Evolutionary conservation across 2,329 filamentous ascomycete species (phyloP).

Genomic region (Scopulariopsis brevicaulis): DNA sequence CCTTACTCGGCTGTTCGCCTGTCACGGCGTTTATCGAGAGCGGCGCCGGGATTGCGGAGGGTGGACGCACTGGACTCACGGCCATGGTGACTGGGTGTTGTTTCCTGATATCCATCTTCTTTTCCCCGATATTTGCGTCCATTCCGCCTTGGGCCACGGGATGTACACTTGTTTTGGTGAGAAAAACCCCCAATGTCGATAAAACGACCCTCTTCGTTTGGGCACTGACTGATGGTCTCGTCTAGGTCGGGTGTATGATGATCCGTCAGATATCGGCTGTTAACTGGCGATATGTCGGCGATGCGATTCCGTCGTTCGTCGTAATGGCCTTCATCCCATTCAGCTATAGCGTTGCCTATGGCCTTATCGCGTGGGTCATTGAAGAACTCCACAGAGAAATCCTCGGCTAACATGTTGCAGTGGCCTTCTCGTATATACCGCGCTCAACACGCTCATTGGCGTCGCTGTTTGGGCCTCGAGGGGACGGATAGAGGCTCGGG

Average conservation of each 20-base stretch:
- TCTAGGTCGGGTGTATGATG: conserved; percentile 64
- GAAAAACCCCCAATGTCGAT: conserved; percentile 9
- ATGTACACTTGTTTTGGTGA: conserved; percentile 56
- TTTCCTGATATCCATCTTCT: conserved; percentile 83
- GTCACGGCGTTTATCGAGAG: conserved; percentile 83
- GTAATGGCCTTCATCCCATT: conserved; percentile 68
- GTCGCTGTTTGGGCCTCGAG: conserved; percentile 29
- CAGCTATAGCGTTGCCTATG: conserved; percentile 69
- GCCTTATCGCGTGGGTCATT: conserved; percentile 53
- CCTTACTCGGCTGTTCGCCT: conserved; percentile 65
- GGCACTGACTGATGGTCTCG: background rate
- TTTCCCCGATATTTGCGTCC: conserved; percentile 80
- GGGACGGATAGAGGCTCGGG: conserved; percentile 31
- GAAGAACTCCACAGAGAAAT: background rate
- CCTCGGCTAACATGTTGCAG: conserved; percentile 15
- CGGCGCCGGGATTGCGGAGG: conserved; percentile 83
- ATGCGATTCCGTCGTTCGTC: conserved; percentile 64
- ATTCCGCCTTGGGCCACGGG: conserved; percentile 84
- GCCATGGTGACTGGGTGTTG: conserved; percentile 67
- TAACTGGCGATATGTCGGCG: conserved; percentile 68
- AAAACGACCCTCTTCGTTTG: background rate
- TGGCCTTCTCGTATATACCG: conserved; percentile 40
- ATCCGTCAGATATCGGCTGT: conserved; percentile 62
- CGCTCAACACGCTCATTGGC: conserved; percentile 36
- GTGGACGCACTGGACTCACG: conserved; percentile 75